Evolutionary conservation across 208 protist genomes (phyloP), one percentile per base, ranked within the genome.

Genomic region (Leishmania tropica): DNA sequence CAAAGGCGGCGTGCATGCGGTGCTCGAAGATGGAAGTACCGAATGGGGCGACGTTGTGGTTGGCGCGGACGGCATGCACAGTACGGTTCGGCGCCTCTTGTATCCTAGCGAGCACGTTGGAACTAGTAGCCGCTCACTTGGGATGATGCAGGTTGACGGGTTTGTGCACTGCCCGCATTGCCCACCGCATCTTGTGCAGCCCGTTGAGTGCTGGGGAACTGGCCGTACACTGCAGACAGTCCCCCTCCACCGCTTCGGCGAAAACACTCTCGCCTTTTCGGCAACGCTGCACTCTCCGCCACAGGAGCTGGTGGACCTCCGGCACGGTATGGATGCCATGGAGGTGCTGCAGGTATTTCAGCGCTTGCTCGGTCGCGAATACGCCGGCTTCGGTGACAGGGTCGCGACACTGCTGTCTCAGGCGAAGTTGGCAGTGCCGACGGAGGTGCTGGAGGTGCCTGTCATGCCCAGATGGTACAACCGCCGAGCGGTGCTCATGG

Each of bases 381-480:
- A 90, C 79, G 76, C 77, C 17, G 40, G 40, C 53, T 97, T 96
- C 81, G 89, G 87, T 40, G 80, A 81, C 42, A 67, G 86, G 40
- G 80, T 96, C 5, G 70, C 79, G 0, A 24, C 62, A 28, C 70
- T 93, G 28, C 83, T 98, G 7, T 48, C 80, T 7, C 45, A 72
- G 19, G 93, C 92, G 31, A 87, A 87, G 42, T 54, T 97, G 40
- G 93, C 91, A 68, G 78, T 95, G 28, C 91, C 91, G 17, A 88
- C 83, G n/a, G 92, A 96, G 86, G 76, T 92, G 28, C 62, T 96
- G 45, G 93, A 98, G 83, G 93, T 96, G 24, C 95, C 95, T 45
- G 86, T 98, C 60, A 96, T 98, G 93, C 93, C 95, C 42, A 90
- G 93, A 31, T 98, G 95, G 94, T 97, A 87, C 85, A 98, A 98